phyloP scores from a whole-genome alignment of 306 rosid species.

The Acacia acuminata region DNA sequence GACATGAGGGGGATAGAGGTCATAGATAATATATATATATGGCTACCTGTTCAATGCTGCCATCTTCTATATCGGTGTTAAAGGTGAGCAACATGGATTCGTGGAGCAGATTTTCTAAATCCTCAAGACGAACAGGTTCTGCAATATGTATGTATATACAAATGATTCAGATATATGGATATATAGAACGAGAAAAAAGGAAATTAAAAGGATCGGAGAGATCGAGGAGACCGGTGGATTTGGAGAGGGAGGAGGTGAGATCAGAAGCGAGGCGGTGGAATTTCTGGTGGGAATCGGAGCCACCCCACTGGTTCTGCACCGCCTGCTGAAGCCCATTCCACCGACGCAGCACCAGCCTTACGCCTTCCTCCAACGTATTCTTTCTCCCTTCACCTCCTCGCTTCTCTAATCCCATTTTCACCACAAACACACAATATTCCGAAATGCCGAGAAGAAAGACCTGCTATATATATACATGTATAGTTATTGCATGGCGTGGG shows the following conservation, averaged over 20 bases:
- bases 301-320: conserved; percentile 13
- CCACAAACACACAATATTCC: not conserved
- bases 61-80: conserved; percentile 17
- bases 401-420: not conserved
- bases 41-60: conserved; percentile 7
- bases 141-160: not conserved
- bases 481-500: not conserved
- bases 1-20: not conserved
- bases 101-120: conserved; percentile 6
- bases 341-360: not conserved
- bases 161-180: no score
- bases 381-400: not conserved
- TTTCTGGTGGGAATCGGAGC: conserved; percentile 10
- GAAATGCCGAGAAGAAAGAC: not conserved
- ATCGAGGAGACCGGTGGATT: conserved; percentile 1
- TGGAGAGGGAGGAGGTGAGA: conserved; percentile 5
- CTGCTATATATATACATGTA: not conserved
- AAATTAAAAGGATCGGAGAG: no score
- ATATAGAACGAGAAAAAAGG: no score
- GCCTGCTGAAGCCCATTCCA: conserved; percentile 14
- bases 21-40: no score
- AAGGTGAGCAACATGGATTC: conserved; percentile 9
- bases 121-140: not conserved
- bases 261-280: not conserved
- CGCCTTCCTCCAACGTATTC: not conserved